These are phyloP conservation scores for Solanum sitiens DNA, from an alignment of 257 asterid genomes.

Conservation along the genomic window DNA sequence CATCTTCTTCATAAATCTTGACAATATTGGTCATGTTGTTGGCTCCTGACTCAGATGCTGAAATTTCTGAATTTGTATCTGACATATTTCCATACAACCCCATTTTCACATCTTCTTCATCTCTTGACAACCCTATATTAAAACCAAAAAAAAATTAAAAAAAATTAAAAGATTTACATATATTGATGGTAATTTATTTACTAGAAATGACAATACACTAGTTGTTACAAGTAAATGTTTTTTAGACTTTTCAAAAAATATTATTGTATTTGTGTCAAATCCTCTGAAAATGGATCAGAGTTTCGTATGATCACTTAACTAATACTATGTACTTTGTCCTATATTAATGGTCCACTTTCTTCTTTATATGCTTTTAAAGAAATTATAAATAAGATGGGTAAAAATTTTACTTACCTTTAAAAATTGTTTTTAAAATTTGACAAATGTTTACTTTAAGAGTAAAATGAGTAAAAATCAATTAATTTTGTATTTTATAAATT, in stretches of 20 bases:
- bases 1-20: not conserved
- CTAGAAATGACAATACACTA: not conserved
- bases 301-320: no score
- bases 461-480: no score
- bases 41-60: slow-evolving; percentile 21
- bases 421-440: not conserved
- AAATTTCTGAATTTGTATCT: slow-evolving; percentile 10
- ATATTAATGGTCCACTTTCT: not conserved
- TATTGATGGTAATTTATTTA: not conserved
- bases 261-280: no score
- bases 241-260: not conserved
- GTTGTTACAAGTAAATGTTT: not conserved
- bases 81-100: slow-evolving; percentile 1
- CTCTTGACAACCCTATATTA: not conserved
- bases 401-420: not conserved
- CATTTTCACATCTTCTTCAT: not conserved
- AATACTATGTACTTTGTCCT: no score
- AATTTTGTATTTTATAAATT: no score
- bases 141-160: no score
- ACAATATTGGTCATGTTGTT: slow-evolving; percentile 7
- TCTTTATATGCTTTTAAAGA: no score
- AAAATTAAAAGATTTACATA: not conserved
- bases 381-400: no score
- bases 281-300: no score
- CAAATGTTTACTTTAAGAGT: not conserved